phyloP scores from a whole-genome alignment of 441 rosid species.

The Jatropha multifida region DNA sequence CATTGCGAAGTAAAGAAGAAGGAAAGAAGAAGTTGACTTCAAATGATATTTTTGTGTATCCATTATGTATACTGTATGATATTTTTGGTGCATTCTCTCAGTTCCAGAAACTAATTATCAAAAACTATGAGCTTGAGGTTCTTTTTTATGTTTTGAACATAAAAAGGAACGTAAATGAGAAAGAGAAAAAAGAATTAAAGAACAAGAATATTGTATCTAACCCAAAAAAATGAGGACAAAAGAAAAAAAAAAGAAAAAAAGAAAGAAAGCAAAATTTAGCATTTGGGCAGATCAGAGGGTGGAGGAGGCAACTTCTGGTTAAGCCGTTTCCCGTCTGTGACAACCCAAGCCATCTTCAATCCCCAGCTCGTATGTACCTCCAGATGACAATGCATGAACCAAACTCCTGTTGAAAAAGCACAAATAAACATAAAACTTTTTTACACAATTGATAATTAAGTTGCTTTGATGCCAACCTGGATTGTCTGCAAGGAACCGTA shows the following conservation, averaged over 20 bases:
- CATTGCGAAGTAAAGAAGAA: no score
- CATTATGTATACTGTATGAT: no score
- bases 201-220: not conserved
- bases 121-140: not conserved
- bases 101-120: not conserved
- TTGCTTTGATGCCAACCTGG: conserved; percentile 38
- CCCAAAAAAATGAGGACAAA: not conserved
- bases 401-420: conserved; percentile 30
- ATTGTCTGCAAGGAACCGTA: conserved; percentile 55
- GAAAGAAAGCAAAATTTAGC: conserved; percentile 22
- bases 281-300: conserved; percentile 51
- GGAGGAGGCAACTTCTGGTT: conserved; percentile 42
- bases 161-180: not conserved
- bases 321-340: conserved; percentile 35
- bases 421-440: not conserved
- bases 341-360: conserved; percentile 50
- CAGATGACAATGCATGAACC: conserved; percentile 52
- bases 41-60: no score
- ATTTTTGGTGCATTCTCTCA: no score
- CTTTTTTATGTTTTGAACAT: not conserved
- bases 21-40: no score
- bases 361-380: conserved; percentile 51
- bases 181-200: not conserved
- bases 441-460: no score
- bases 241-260: no score